Conservation (phyloP, 257 asterid genomes). For the Primulina tabacum region DNA sequence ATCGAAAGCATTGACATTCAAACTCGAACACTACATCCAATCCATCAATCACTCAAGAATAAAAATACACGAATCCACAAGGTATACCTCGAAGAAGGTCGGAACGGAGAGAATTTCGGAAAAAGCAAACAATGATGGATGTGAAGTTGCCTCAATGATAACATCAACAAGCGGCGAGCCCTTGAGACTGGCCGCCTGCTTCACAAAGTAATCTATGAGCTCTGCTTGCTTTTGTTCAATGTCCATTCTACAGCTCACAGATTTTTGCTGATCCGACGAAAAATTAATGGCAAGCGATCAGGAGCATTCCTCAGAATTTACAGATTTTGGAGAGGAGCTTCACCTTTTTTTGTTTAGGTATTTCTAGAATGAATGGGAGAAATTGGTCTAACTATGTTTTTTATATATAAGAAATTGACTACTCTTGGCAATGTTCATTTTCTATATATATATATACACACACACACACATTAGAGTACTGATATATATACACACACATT, state of each 20-base stretch:
- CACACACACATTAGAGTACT: too few relatives aligned
- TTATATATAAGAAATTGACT: too few relatives aligned
- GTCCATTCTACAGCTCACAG: conserved; percentile 52
- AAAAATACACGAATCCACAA: conserved; percentile 4
- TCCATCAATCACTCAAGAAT: neutral
- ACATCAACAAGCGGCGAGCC: conserved; percentile 57
- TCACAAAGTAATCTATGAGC: conserved; percentile 71
- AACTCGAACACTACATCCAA: neutral
- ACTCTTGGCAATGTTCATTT: too few relatives aligned
- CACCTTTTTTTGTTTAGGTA: too few relatives aligned
- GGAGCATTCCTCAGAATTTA: too few relatives aligned
- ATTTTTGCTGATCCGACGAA: conserved; percentile 20
- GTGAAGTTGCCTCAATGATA: conserved; percentile 86
- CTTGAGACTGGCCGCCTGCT: conserved; percentile 53
- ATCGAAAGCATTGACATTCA: conserved; percentile 17
- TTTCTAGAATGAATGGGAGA: too few relatives aligned
- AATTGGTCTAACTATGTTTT: too few relatives aligned
- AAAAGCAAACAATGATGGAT: conserved; percentile 92
- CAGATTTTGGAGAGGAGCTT: neutral
- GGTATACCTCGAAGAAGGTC: conserved; percentile 55
- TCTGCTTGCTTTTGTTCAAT: conserved; percentile 85
- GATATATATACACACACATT: too few relatives aligned
- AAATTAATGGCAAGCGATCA: neutral
- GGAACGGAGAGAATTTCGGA: conserved; percentile 84
- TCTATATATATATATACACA: too few relatives aligned